Evolutionary conservation across 2,329 filamentous ascomycete species (phyloP), one percentile per base, ranked within the genome.

Genomic region (Arthroderma sp.): DNA sequence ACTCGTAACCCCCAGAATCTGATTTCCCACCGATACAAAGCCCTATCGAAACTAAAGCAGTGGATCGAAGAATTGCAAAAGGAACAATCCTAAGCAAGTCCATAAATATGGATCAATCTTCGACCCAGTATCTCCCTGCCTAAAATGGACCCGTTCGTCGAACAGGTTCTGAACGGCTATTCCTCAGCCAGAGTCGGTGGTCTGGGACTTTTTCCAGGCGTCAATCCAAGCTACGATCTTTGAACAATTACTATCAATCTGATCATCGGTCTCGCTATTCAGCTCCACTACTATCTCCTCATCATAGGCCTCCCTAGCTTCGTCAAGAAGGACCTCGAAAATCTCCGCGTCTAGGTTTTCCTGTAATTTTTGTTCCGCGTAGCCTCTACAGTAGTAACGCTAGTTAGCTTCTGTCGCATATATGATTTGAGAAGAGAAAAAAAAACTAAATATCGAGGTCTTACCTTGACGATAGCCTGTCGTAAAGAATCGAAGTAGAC

Each of bases 291-390:
- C 82, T 54, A 94, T 85, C 59, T 91, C 79, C 63, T 83, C 78
- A 44, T 86, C 83, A 58, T 89, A 98, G 7, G 83, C 78, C 51
- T 94, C 88, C 48, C 80, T 73, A 30, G 91, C 91, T 68, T 98
- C 91, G 54, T 94, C 82, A 15, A 94, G 70, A 45, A 98, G 69
- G 28, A 96, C 86, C 59, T 94, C 83, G 81, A 98, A 96, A 59
- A 98, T 96, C 68, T 98, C 91, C 29, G 86, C 83, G 64, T 98
- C 91, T 48, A 98, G 70, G 60, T 98, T 98, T 64, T 96, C 91
- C 63, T 96, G 85, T 37, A 98, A 70, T 64, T 98, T 98, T 50
- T 75, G 73, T 59, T 91, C 85, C 50, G 77, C 73, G 63, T 95
- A 95, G 50, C 86, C 83, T 53, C 83, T 84, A 48, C 38, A 42